Evolutionary conservation across 352 stramenopile species (phyloP), one percentile per base, ranked within the genome.

Genomic region (Phytophthora brassicae): DNA sequence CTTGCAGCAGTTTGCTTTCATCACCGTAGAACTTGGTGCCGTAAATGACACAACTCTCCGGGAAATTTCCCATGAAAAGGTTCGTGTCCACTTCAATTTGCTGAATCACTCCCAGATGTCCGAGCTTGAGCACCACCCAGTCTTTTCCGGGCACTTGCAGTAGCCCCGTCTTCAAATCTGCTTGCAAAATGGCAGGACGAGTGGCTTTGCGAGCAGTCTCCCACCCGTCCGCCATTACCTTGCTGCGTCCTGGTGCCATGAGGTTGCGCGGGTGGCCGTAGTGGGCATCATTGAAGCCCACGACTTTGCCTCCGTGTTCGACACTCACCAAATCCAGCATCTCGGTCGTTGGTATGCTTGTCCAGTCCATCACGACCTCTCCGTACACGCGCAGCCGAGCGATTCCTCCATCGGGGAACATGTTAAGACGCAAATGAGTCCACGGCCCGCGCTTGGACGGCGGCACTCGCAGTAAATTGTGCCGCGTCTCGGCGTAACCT

Each of bases 51-150:
- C 86, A 91, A 62, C 82, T 97, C 73, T 98, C 92, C 0, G 95
- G 94, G 61, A 97, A 98, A 65, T 98, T 98, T 55, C 95, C 95
- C 58, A 95, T 96, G 64, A 97, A 98, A 73, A 97, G 91, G 64
- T 97, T 95, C 9, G 95, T 98, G 74, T 98, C 95, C 5, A 98
- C 79, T 43, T 92, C 84, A 38, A 93, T 47, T 22, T 85, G 60
- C 14, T 86, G 64, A 38, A 96, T 79, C 42, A 90, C 66, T 7
- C 81, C 81, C 13, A 75, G 39, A 29, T 90, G 81, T 16, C 94
- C 95, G 17, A 99, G 69, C 52, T 97, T 94, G 22, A 98, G 72
- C 46, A 98, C 77, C 2, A 86, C 76, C 90, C 89, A 99, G 78
- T 99, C 95, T 56, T 89, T 95, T 0, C 87, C 88, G 1, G 89